Percentiles rank a stretch among this genome's conserved stretches.
Evolutionary conservation across 805 yeast species (phyloP).

Genomic region (Kluyveromyces wickerhamii): DNA sequence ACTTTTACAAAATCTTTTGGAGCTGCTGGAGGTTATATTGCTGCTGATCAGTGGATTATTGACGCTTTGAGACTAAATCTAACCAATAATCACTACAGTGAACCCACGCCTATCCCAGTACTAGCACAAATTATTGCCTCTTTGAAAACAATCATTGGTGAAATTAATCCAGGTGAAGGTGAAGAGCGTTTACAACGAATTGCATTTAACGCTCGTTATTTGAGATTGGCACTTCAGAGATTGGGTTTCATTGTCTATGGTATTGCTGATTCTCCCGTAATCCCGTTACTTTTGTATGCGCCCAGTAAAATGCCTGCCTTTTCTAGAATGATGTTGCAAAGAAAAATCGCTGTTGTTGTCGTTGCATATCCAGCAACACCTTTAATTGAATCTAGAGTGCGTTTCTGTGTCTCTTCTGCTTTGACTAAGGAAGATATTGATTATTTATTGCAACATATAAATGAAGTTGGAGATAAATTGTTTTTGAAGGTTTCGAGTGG

Average conservation of each 20-base stretch:
- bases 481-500: slow-evolving; percentile 74
- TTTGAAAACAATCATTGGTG: slow-evolving; percentile 70
- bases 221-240: slow-evolving; percentile 83
- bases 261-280: slow-evolving; percentile 92
- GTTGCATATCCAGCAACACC: slow-evolving; percentile 99
- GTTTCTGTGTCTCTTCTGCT: slow-evolving; percentile 89
- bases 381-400: slow-evolving; percentile 76
- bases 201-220: slow-evolving; percentile 91
- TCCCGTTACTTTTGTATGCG: slow-evolving; percentile 77
- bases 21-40: slow-evolving; percentile 96
- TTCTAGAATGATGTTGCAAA: slow-evolving; percentile 69
- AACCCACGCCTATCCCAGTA: slow-evolving; percentile 86
- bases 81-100: slow-evolving; percentile 70
- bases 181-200: slow-evolving; percentile 82
- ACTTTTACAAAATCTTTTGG: slow-evolving; percentile 97
- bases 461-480: slow-evolving; percentile 70
- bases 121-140: slow-evolving; percentile 81
- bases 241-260: slow-evolving; percentile 93
- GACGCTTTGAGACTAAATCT: slow-evolving; percentile 68
- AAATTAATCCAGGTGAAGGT: slow-evolving; percentile 88
- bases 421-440: slow-evolving; percentile 93
- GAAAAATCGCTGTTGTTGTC: slow-evolving; percentile 86
- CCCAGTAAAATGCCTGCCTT: slow-evolving; percentile 95
- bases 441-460: slow-evolving; percentile 57
- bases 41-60: slow-evolving; percentile 62